Evolutionary conservation across 495 filamentous ascomycete genomes (phyloP).

Genomic region (Podospora didyma): DNA sequence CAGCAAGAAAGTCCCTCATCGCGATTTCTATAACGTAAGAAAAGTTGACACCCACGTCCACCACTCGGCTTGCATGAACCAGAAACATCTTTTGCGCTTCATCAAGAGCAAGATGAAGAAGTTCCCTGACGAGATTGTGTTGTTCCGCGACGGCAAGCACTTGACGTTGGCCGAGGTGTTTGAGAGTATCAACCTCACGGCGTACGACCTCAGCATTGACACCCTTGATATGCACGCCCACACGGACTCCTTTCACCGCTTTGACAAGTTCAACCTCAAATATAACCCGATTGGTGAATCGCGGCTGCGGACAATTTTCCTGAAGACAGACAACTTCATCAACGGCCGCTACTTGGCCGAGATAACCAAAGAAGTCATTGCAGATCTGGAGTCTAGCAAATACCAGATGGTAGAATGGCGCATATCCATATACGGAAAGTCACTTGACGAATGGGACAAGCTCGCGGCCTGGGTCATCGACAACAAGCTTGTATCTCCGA

Average conservation of each 20-base stretch:
- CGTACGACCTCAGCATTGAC: constrained; percentile 97
- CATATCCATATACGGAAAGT: constrained; percentile 91
- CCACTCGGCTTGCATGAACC: constrained; percentile 99
- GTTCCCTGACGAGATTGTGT: constrained; percentile 85
- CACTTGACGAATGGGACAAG: constrained; percentile 95
- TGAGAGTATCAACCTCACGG: constrained; percentile 92
- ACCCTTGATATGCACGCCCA: constrained; percentile 99
- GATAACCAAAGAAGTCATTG: constrained; percentile 95
- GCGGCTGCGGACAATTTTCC: constrained; percentile 87
- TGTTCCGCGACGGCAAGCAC: constrained; percentile 89
- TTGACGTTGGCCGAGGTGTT: constrained; percentile 91
- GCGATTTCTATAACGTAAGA: constrained; percentile 98
- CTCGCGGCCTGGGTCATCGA: constrained; percentile 98
- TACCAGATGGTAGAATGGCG: constrained; percentile 99
- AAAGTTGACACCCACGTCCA: constrained; percentile 99
- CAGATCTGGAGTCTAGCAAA: constrained; percentile 97
- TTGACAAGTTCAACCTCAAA: constrained; percentile 99
- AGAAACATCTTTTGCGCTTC: constrained; percentile 95
- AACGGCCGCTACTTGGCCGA: constrained; percentile 93
- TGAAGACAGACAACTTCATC: constrained; percentile 98
- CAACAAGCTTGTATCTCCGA: constrained; percentile 95
- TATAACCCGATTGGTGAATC: constrained; percentile 98
- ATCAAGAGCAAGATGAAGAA: constrained; percentile 99
- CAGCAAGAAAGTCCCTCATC: constrained; percentile 93
- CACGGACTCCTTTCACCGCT: constrained; percentile 96